These are phyloP conservation scores for Aspergillus incahuasiensis DNA, from an alignment of 495 filamentous ascomycete species.

Conservation along the genomic window DNA sequence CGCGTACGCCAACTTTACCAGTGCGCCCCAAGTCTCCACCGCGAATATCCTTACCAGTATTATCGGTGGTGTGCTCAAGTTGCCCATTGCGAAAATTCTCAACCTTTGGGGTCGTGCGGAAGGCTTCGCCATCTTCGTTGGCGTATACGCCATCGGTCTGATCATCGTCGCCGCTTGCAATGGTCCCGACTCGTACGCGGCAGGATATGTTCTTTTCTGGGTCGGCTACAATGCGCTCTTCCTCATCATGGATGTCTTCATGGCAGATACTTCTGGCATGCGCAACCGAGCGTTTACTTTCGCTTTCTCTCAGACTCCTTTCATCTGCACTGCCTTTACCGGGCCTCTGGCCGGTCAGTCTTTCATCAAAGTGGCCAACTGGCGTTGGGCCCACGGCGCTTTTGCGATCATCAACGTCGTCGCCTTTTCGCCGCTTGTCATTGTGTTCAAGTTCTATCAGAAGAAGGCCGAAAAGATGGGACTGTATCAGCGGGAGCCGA, in stretches of 20 bases:
- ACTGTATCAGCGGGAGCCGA: conserved; percentile 32
- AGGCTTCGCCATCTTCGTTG: conserved; percentile 43
- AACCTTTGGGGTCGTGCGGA: conserved; percentile 61
- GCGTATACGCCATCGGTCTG: conserved; percentile 38
- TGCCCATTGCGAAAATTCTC: conserved; percentile 63
- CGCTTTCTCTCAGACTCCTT: conserved; percentile 59
- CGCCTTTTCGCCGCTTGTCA: conserved; percentile 49
- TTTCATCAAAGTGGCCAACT: conserved; percentile 49
- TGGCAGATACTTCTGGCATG: conserved; percentile 61
- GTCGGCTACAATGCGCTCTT: conserved; percentile 56
- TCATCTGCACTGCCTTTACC: conserved; percentile 54
- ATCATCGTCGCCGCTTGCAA: conserved; percentile 49
- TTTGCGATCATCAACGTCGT: conserved; percentile 57
- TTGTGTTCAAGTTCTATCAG: conserved; percentile 53
- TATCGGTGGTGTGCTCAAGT: conserved; percentile 61
- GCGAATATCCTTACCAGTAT: conserved; percentile 40
- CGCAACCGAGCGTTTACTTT: conserved; percentile 60
- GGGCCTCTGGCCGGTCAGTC: conserved; percentile 30
- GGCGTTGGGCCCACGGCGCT: conserved; percentile 60
- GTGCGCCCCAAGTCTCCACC: conserved; percentile 32
- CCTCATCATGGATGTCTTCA: conserved; percentile 56
- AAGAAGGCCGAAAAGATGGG: conserved; percentile 51
- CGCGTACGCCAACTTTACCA: conserved; percentile 29
- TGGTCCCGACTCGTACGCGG: conserved; percentile 42
- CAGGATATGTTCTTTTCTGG: conserved; percentile 52